These are phyloP conservation scores for Microthyrium microscopicum DNA, from an alignment of 2,329 filamentous ascomycete genomes.

Conservation along the genomic window DNA sequence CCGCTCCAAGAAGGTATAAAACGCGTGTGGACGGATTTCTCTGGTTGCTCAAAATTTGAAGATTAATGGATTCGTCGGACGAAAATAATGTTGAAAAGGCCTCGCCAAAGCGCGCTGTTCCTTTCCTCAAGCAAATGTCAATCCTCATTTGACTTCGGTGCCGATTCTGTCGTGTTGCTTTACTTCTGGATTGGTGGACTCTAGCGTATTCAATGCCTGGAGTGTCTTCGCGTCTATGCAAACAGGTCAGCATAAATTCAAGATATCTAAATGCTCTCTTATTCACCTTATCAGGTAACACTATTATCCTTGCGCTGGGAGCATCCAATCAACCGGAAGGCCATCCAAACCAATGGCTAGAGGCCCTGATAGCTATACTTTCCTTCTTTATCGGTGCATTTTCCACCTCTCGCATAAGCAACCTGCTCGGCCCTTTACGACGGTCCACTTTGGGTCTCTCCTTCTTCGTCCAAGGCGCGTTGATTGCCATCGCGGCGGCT, in stretches of 20 bases:
- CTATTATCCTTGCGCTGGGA: constrained; percentile 44
- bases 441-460: constrained; percentile 29
- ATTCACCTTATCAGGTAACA: constrained; percentile 32
- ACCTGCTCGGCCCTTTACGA: constrained; percentile 12
- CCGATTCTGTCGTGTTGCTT: constrained; percentile 25
- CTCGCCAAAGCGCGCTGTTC: too few species aligned
- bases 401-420: constrained; percentile 15
- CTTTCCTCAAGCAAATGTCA: too few species aligned
- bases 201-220: constrained; percentile 30
- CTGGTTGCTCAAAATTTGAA: too few species aligned
- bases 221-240: constrained; percentile 36
- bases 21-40: too few species aligned
- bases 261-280: not conserved
- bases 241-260: constrained; percentile 19
- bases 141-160: not conserved
- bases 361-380: constrained; percentile 34
- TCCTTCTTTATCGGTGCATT: constrained; percentile 38
- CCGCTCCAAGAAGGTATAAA: too few species aligned
- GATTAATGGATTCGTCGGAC: too few species aligned
- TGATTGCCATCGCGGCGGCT: constrained; percentile 36
- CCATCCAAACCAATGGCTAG: constrained; percentile 35
- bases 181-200: constrained; percentile 30
- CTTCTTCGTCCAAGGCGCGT: constrained; percentile 34
- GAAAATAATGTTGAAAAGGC: too few species aligned
- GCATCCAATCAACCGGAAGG: constrained; percentile 34